Evolutionary conservation across 805 yeast species (phyloP).

Genomic region (Starmerella ratchasimensis): DNA sequence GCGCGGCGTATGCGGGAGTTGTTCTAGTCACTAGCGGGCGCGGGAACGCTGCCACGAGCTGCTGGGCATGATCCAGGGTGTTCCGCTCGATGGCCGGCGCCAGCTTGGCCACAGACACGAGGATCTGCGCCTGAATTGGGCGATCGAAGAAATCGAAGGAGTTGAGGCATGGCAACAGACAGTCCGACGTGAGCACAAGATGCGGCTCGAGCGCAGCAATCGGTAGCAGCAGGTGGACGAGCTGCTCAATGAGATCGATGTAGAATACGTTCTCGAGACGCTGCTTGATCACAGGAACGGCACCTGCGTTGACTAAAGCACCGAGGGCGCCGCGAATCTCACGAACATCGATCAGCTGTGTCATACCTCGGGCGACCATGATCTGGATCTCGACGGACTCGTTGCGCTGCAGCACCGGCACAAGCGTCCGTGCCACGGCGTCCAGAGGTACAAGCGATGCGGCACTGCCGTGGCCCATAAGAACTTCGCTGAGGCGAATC

Average conservation of each 20-base stretch:
- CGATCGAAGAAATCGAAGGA: slow-evolving; percentile 78
- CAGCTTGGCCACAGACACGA: slow-evolving; percentile 57
- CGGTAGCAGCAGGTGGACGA: slow-evolving; percentile 33
- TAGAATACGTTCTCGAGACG: slow-evolving; percentile 62
- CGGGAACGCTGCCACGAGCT: slow-evolving; percentile 14
- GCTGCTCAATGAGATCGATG: slow-evolving; percentile 88
- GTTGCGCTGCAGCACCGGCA: slow-evolving; percentile 40
- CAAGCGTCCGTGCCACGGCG: slow-evolving; percentile 40
- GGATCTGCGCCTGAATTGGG: slow-evolving; percentile 76
- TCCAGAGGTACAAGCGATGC: slow-evolving; percentile 34
- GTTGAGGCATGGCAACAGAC: slow-evolving; percentile 50
- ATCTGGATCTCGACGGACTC: slow-evolving; percentile 66
- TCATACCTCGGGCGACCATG: slow-evolving; percentile 70
- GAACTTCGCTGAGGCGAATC: slow-evolving; percentile 25
- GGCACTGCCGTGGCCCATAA: slow-evolving; percentile 23
- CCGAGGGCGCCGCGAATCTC: slow-evolving; percentile 44
- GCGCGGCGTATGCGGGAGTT: slow-evolving; percentile 11
- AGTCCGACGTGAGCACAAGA: slow-evolving; percentile 37
- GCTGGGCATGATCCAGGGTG: slow-evolving; percentile 28
- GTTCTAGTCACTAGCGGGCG: slow-evolving; percentile 13
- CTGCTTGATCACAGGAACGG: slow-evolving; percentile 48
- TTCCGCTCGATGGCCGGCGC: slow-evolving; percentile 36
- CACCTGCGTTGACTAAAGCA: slow-evolving; percentile 50
- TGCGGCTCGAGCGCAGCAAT: slow-evolving; percentile 26
- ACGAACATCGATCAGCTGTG: slow-evolving; percentile 59